Percentiles rank a stretch among this genome's conserved stretches.
Conservation (phyloP, 2,329 filamentous ascomycete species). For the Ophiostoma sp. region DNA sequence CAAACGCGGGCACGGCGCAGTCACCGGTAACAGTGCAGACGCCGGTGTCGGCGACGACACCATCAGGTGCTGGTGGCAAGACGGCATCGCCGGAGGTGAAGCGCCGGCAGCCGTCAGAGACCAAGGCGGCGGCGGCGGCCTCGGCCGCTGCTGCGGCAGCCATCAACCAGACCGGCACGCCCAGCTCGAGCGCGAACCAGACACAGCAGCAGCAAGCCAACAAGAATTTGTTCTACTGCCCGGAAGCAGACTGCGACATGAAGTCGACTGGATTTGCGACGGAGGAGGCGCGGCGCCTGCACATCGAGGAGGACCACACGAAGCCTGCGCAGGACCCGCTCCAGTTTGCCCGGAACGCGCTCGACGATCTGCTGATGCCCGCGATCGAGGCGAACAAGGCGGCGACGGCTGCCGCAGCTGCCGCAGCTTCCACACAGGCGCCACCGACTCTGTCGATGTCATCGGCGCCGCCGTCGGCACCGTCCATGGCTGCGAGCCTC, state of each 20-base stretch:
- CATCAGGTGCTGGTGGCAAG: conserved; percentile 40
- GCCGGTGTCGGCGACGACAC: conserved; percentile 31
- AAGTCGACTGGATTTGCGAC: conserved; percentile 46
- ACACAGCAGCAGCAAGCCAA: conserved; percentile 25
- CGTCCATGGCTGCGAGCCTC: conserved; percentile 37
- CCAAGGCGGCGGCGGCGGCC: conserved; percentile 22
- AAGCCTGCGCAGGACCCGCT: conserved; percentile 51
- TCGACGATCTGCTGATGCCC: conserved; percentile 47
- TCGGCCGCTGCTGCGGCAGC: background rate
- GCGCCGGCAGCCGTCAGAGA: conserved; percentile 33
- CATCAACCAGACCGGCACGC: conserved; percentile 21
- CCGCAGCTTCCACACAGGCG: conserved; percentile 23
- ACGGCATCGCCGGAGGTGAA: conserved; percentile 41
- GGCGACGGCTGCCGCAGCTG: conserved; percentile 30
- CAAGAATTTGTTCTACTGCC: conserved; percentile 46
- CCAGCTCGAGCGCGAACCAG: conserved; percentile 25
- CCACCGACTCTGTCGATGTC: background rate
- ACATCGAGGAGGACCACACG: conserved; percentile 55
- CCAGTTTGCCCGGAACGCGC: conserved; percentile 47
- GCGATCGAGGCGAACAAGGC: conserved; percentile 46
- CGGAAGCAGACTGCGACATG: conserved; percentile 51
- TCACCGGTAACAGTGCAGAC: conserved; percentile 35
- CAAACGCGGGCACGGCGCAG: conserved; percentile 35
- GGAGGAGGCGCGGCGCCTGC: conserved; percentile 49
- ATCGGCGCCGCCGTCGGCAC: conserved; percentile 19